A percentile compares a stretch with the other conserved stretches of the same genome.
These are phyloP conservation scores for Trichoderma afroharzianum DNA, from an alignment of 2,329 filamentous ascomycete genomes.

Conservation along the genomic window DNA sequence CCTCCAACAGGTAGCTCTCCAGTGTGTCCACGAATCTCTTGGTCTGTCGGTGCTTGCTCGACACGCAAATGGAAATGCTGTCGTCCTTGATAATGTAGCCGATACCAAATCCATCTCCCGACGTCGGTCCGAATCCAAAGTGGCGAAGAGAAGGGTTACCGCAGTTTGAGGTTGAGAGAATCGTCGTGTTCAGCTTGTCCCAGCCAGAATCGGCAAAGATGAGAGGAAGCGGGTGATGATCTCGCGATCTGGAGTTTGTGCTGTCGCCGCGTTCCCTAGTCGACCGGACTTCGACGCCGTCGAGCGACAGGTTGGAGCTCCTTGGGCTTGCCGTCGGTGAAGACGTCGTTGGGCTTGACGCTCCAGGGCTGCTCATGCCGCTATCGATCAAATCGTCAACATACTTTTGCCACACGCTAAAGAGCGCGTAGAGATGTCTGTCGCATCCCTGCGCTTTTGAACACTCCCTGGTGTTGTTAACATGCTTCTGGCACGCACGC, in stretches of 20 bases:
- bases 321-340: conserved; percentile 36
- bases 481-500: conserved; percentile 80
- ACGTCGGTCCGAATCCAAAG: conserved; percentile 94
- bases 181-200: conserved; percentile 93
- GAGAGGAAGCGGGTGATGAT: conserved; percentile 59
- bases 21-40: conserved; percentile 83
- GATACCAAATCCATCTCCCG: conserved; percentile 91
- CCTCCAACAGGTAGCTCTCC: conserved; percentile 86
- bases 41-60: conserved; percentile 91
- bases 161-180: conserved; percentile 96
- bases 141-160: conserved; percentile 92
- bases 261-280: conserved; percentile 52
- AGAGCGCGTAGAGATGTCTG: conserved; percentile 87
- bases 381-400: conserved; percentile 64
- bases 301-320: conserved; percentile 38
- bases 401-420: conserved; percentile 89
- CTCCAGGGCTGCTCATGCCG: conserved; percentile 56
- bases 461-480: conserved; percentile 74
- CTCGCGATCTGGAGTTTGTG: conserved; percentile 46
- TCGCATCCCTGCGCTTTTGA: conserved; percentile 89
- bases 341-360: conserved; percentile 56
- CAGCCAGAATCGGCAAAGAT: conserved; percentile 87
- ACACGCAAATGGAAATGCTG: conserved; percentile 83
- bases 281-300: conserved; percentile 33
- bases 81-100: conserved; percentile 92